Base-by-base conservation (phyloP, 2,329 filamentous ascomycete genomes). In the Biscogniauxia mediterranea region DNA sequence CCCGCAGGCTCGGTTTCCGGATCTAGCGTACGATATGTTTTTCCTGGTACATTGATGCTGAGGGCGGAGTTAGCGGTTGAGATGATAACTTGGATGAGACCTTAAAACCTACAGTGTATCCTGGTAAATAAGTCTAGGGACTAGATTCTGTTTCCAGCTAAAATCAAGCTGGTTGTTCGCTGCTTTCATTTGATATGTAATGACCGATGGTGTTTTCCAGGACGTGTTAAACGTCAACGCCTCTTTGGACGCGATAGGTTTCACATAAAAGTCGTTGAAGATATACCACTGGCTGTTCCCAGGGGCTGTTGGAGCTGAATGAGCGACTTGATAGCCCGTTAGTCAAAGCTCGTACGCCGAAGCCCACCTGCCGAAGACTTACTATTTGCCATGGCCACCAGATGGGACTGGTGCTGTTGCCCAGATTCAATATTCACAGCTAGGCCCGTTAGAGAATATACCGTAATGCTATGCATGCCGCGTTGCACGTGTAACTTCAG, bases 231-330 rank as follows among this genome's bases (percentile, higher is more conserved):
- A 99, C 23, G 89, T 88, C 19, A 98, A 80, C 0, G 94, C 96
- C 73, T 99, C 94, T 63, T 93, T 89, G 26, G 86, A 84, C 32
- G 89, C 86, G 17, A 97, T 86, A 9, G 89, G 88, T 13, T 91
- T 87, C 21, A 99, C 96, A 42, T 97, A 78, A 71, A 99, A 99
- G 76, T 99, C 95, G 69, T 99, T 99, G 79, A 99, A 97, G 1
- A 99, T 78, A 76, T 98, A 92, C 96, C 96, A 99, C 68, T 89
- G 89, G 70, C 86, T 89, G 65, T 87, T 83, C 3, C 79, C 80
- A 0, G 86, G 82, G 0, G 83, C 74, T 51, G 84, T 80, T 0
- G 82, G 80, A 58, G 87, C 85, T 0, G 90, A 86, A 56, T 92
- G 87, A 13, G 85, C 85, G 60, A 90, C 89, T 90, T 58, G 17